Conservation (phyloP, 2,329 filamentous ascomycete genomes). For the Plenodomus lindquistii region DNA sequence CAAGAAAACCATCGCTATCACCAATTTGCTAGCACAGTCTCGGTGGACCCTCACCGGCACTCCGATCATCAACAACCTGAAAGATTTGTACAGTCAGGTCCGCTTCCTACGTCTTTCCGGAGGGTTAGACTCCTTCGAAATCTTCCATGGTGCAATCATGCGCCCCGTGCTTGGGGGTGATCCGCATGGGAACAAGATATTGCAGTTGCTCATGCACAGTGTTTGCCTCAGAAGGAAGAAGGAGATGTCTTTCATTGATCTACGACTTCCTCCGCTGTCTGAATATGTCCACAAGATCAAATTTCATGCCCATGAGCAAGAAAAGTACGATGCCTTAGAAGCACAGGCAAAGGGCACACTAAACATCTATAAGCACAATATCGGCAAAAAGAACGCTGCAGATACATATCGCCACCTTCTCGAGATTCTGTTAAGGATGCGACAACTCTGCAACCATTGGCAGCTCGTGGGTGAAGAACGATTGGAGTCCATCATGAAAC, state of each 20-base stretch:
- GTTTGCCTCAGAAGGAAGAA: conserved; percentile 82
- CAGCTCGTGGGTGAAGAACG: conserved; percentile 72
- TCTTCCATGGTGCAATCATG: conserved; percentile 75
- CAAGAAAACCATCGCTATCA: conserved; percentile 71
- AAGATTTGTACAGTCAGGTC: conserved; percentile 78
- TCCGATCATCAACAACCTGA: conserved; percentile 80
- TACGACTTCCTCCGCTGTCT: conserved; percentile 75
- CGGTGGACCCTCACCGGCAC: conserved; percentile 68
- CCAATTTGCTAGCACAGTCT: conserved; percentile 67
- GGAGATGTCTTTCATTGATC: conserved; percentile 84
- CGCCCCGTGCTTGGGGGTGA: conserved; percentile 67
- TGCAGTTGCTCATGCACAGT: conserved; percentile 78
- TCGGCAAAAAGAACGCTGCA: conserved; percentile 47
- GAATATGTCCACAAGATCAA: conserved; percentile 77
- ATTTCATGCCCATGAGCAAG: conserved; percentile 72
- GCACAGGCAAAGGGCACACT: conserved; percentile 75
- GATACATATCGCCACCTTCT: conserved; percentile 71
- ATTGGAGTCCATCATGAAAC: conserved; percentile 70
- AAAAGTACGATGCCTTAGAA: conserved; percentile 73
- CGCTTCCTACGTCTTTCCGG: conserved; percentile 77
- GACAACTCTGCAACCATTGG: conserved; percentile 90
- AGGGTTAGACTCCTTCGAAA: conserved; percentile 70
- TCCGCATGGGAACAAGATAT: conserved; percentile 61
- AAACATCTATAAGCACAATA: conserved; percentile 59
- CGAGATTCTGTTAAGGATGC: conserved; percentile 78